These are phyloP conservation scores for Corchorus olitorius DNA, from an alignment of 345 rosid species.

Conservation along the genomic window DNA sequence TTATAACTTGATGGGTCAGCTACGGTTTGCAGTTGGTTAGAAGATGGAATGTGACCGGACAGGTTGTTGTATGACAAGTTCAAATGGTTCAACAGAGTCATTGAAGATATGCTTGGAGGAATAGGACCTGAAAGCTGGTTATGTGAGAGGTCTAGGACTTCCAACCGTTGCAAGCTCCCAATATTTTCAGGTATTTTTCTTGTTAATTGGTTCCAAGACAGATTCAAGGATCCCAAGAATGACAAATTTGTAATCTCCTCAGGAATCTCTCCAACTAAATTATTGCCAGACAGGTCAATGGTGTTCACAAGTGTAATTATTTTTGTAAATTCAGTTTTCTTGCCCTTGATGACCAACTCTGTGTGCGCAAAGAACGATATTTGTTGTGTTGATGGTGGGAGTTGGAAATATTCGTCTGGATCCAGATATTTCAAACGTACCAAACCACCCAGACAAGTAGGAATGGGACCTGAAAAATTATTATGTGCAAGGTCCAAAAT, in stretches of 20 bases:
- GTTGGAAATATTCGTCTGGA: background rate
- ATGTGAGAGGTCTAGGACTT: constrained; percentile 24
- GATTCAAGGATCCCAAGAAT: no score
- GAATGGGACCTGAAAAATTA: constrained; percentile 17
- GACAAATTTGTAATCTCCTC: no score
- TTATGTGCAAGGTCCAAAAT: constrained; percentile 18
- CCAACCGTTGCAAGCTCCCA: constrained; percentile 5
- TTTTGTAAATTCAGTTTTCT: background rate
- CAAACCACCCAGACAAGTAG: constrained; percentile 7
- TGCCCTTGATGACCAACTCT: constrained; percentile 1
- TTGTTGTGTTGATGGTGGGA: no score
- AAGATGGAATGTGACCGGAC: constrained; percentile 17
- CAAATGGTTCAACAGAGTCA: constrained; percentile 21
- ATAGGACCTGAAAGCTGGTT: constrained; percentile 25
- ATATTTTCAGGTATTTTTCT: no score
- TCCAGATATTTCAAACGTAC: background rate
- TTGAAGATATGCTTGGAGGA: constrained; percentile 17
- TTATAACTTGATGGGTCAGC: constrained; percentile 13
- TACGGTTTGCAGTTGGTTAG: constrained; percentile 18
- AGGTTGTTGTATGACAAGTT: constrained; percentile 30
- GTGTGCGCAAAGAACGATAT: background rate
- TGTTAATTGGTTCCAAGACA: no score
- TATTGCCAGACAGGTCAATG: no score
- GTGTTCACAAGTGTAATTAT: background rate
- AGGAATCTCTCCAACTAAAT: no score